phyloP scores from a whole-genome alignment of 352 stramenopile species.

The Phytophthora meadii region DNA sequence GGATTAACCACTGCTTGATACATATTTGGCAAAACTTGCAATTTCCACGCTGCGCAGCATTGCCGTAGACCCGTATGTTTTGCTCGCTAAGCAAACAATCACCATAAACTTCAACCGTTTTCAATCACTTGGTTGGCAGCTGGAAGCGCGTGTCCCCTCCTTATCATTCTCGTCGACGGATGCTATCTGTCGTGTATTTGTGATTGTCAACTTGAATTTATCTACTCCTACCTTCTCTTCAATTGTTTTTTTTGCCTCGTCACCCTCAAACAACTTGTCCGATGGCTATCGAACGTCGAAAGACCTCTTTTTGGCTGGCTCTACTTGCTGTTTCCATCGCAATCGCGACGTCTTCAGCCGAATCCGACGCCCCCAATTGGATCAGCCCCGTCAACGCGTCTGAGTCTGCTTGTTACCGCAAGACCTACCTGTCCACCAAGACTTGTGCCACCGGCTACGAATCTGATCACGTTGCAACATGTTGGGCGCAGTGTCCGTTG shows the following conservation, averaged over 20 bases:
- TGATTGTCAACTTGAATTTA: slow-evolving; percentile 1
- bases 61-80: slow-evolving; percentile 11
- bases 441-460: slow-evolving; percentile 27
- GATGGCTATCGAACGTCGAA: slow-evolving; percentile 7
- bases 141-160: not conserved
- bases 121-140: slow-evolving; percentile 2
- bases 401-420: slow-evolving; percentile 56
- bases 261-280: not conserved
- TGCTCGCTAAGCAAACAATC: not conserved
- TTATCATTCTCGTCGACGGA: slow-evolving; percentile 14
- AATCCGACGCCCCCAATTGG: slow-evolving; percentile 35
- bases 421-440: slow-evolving; percentile 41
- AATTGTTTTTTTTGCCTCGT: not conserved
- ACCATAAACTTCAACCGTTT: slow-evolving; percentile 12
- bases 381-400: slow-evolving; percentile 28
- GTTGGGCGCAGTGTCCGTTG: slow-evolving; percentile 51
- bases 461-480: slow-evolving; percentile 28
- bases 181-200: slow-evolving; percentile 6
- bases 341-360: slow-evolving; percentile 1
- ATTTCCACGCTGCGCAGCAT: not conserved
- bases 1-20: no score
- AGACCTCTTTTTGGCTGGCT: not conserved
- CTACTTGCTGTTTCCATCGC: slow-evolving; percentile 10
- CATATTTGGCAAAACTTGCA: no score
- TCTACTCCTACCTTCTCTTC: not conserved